Percentiles rank a stretch among this genome's conserved stretches.
Evolutionary conservation across 164 flowering plant genomes (phyloP).

Genomic region (Kalanchoe fedtschenkoi): DNA sequence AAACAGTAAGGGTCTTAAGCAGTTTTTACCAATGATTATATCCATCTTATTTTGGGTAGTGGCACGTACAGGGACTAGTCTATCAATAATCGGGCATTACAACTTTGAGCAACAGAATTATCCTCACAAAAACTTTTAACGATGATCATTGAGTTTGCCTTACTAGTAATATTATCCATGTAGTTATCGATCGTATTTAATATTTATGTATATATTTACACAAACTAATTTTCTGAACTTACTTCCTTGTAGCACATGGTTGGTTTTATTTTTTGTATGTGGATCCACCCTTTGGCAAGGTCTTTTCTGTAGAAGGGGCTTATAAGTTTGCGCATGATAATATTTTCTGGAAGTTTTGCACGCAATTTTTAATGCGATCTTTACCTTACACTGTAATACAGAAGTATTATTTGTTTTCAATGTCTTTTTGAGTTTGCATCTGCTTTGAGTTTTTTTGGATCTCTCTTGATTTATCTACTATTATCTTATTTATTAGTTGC

Average conservation of each 20-base stretch:
- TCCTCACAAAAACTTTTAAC: no score
- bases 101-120: no score
- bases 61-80: no score
- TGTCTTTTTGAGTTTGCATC: neutral
- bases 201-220: neutral
- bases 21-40: neutral
- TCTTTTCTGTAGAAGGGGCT: neutral
- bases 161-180: no score
- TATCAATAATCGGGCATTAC: no score
- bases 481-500: no score
- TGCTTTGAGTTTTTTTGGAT: neutral
- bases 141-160: no score
- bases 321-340: neutral
- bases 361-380: neutral
- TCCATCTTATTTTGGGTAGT: no score
- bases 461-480: no score
- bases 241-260: no score
- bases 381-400: neutral
- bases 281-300: neutral
- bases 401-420: neutral
- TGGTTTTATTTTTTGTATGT: no score
- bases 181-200: no score
- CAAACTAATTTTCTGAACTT: neutral
- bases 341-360: neutral
- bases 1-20: conserved; percentile 51